A percentile compares a stretch with the other conserved stretches of the same genome.
phyloP scores from a whole-genome alignment of 352 stramenopile genomes.

The Sclerospora graminicola region DNA sequence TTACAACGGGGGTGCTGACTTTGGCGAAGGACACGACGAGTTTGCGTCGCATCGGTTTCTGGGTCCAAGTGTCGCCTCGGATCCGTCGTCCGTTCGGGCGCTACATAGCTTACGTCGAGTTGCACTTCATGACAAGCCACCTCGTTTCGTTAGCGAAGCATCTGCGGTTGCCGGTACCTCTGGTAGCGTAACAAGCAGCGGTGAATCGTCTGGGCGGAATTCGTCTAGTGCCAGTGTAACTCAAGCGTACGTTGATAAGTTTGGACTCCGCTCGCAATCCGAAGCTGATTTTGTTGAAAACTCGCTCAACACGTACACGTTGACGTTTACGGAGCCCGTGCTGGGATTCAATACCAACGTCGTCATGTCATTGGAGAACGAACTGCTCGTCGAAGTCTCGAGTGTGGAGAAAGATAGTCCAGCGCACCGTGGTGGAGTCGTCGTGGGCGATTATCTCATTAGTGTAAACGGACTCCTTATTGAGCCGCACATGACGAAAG shows the following conservation, averaged over 20 bases:
- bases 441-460: conserved; percentile 43
- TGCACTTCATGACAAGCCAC: conserved; percentile 52
- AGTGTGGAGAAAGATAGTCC: conserved; percentile 45
- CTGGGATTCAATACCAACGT: conserved; percentile 49
- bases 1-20: conserved; percentile 28
- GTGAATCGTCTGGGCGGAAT: conserved; percentile 24
- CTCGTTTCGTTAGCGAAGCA: conserved; percentile 49
- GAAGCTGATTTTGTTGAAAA: conserved; percentile 19
- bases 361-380: conserved; percentile 36
- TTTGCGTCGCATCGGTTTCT: conserved; percentile 58
- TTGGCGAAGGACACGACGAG: conserved; percentile 38
- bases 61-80: conserved; percentile 35
- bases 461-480: conserved; percentile 55
- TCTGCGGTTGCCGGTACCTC: conserved; percentile 13
- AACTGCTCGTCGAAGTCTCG: conserved; percentile 42
- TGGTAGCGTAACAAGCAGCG: conserved; percentile 21
- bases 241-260: conserved; percentile 6
- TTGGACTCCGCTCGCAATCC: conserved; percentile 25
- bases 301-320: conserved; percentile 36
- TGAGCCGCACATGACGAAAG: conserved; percentile 47
- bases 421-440: conserved; percentile 40
- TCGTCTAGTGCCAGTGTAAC: conserved; percentile 27
- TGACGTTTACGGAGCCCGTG: conserved; percentile 51
- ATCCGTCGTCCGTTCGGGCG: conserved; percentile 27
- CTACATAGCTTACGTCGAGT: conserved; percentile 53